A percentile compares a stretch with the other conserved stretches of the same genome.
Evolutionary conservation across 1,284 basidiomycete species (phyloP).

Genomic region (Ustilago curta): DNA sequence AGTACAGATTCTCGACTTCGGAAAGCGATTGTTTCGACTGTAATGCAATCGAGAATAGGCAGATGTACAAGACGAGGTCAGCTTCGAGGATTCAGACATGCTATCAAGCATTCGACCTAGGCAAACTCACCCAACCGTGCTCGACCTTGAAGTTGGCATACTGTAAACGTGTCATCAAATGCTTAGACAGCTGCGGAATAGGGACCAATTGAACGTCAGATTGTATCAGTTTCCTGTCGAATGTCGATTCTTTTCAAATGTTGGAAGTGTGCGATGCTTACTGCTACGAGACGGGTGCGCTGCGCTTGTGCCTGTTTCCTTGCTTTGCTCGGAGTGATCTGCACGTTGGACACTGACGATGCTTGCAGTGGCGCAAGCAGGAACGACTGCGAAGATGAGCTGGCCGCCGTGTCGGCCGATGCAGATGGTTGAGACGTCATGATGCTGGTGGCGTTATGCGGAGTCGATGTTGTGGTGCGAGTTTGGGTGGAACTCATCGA

Average conservation of each 20-base stretch:
- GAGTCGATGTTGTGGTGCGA: slow-evolving; percentile 9
- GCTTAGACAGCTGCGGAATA: slow-evolving; percentile 48
- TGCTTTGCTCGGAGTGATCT: slow-evolving; percentile 46
- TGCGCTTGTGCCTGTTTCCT: slow-evolving; percentile 51
- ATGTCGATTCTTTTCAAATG: not conserved
- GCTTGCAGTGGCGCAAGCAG: slow-evolving; percentile 40
- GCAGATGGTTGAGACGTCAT: slow-evolving; percentile 39
- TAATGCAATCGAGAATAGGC: not conserved
- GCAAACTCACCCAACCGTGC: slow-evolving; percentile 62
- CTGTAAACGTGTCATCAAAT: slow-evolving; percentile 59
- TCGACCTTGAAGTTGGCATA: slow-evolving; percentile 67
- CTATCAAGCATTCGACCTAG: not conserved
- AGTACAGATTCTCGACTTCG: slow-evolving; percentile 68
- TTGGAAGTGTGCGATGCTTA: slow-evolving; percentile 17
- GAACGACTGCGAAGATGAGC: slow-evolving; percentile 28
- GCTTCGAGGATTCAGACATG: not conserved
- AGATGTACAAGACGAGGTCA: slow-evolving; percentile 4
- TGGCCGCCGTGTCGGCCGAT: slow-evolving; percentile 17
- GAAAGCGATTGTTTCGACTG: slow-evolving; percentile 64
- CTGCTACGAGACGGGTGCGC: slow-evolving; percentile 43
- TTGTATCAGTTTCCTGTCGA: not conserved
- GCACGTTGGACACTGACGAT: slow-evolving; percentile 34
- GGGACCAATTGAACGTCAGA: not conserved
- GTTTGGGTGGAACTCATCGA: slow-evolving; percentile 27
- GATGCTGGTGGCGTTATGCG: slow-evolving; percentile 21